Evolutionary conservation across 78 protist species (phyloP).

Genomic region (Pelomyxa schiedti): DNA sequence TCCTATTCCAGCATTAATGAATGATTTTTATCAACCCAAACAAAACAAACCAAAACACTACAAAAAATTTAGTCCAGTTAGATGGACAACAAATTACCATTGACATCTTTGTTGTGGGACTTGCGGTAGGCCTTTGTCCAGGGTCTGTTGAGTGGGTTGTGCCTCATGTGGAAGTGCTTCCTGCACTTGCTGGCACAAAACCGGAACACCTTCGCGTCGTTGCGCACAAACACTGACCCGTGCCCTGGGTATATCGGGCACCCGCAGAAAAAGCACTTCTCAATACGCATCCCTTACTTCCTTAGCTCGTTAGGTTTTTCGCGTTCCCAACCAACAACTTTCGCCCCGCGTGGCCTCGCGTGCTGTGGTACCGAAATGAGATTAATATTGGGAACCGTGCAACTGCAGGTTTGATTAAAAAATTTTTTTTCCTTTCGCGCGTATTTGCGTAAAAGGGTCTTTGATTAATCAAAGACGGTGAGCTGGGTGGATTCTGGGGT

Average conservation of each 20-base stretch:
- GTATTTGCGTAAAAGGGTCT: too few relatives aligned
- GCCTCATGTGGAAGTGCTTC: slow-evolving; percentile 85
- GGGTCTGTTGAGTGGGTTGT: slow-evolving; percentile 92
- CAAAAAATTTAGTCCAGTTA: not conserved
- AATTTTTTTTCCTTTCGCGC: too few relatives aligned
- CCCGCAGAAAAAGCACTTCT: slow-evolving; percentile 90
- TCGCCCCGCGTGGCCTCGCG: too few relatives aligned
- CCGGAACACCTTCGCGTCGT: slow-evolving; percentile 86
- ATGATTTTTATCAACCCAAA: not conserved
- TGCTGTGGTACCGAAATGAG: too few relatives aligned
- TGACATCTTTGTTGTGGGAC: slow-evolving; percentile 89
- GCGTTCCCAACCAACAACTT: too few relatives aligned
- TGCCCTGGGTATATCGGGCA: slow-evolving; percentile 94
- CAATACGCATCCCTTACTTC: slow-evolving; percentile 47
- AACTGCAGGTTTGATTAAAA: too few relatives aligned
- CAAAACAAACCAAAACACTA: not conserved
- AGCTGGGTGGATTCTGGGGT: too few relatives aligned
- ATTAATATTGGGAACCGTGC: too few relatives aligned
- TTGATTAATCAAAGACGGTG: too few relatives aligned
- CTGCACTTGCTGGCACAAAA: slow-evolving; percentile 95
- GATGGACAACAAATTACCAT: not conserved
- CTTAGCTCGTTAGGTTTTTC: too few relatives aligned
- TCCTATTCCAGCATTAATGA: slow-evolving; percentile 32
- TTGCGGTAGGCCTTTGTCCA: slow-evolving; percentile 98
- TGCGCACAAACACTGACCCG: slow-evolving; percentile 91